Conservation (phyloP, 441 rosid species). For the Omphalea diandra region DNA sequence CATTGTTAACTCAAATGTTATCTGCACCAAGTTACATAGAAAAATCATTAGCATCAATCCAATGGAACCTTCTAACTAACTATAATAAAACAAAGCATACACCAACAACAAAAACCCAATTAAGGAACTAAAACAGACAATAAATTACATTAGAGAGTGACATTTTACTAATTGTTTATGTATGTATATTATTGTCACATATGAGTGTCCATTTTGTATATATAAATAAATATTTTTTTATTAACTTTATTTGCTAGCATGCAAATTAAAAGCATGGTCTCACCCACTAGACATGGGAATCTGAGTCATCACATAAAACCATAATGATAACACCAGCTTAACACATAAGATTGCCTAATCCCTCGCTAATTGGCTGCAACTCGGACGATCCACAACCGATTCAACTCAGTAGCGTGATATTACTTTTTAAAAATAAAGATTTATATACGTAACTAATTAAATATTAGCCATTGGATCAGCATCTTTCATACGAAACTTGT, state of each 20-base stretch:
- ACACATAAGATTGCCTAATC: too few relatives aligned
- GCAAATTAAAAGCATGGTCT: not conserved
- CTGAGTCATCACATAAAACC: slow-evolving; percentile 26
- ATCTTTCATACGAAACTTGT: not conserved
- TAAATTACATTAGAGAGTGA: not conserved
- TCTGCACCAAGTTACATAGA: slow-evolving; percentile 42
- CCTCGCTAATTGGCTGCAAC: too few relatives aligned
- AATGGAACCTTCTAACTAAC: slow-evolving; percentile 10
- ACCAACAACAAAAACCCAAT: not conserved
- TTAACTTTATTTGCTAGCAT: not conserved
- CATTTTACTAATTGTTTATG: slow-evolving; percentile 2
- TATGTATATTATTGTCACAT: too few relatives aligned
- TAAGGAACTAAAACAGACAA: too few relatives aligned
- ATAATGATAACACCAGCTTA: slow-evolving; percentile 2
- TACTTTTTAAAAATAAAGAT: not conserved
- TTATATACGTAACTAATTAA: too few relatives aligned
- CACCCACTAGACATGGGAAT: slow-evolving; percentile 15
- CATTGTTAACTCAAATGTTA: slow-evolving; percentile 82
- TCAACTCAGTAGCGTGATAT: slow-evolving; percentile 18
- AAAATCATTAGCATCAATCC: too few relatives aligned
- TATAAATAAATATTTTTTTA: not conserved
- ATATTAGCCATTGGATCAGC: not conserved
- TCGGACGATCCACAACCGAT: slow-evolving; percentile 18
- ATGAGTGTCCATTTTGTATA: not conserved
- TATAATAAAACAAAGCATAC: not conserved